These are phyloP conservation scores for Amanita exitialis DNA, from an alignment of 768 basidiomycete genomes.

Conservation along the genomic window DNA sequence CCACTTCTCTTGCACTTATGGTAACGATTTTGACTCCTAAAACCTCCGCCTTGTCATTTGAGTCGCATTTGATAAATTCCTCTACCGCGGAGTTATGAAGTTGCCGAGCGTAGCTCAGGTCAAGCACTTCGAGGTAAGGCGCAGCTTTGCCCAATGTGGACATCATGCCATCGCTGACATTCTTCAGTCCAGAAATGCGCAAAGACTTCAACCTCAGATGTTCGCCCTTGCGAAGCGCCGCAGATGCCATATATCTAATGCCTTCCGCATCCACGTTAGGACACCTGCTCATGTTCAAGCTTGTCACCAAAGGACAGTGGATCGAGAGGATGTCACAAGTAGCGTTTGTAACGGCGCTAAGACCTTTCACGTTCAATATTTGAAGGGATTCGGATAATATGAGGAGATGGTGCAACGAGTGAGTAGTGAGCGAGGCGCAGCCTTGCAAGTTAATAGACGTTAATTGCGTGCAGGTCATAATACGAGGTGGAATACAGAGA, in stretches of 20 bases:
- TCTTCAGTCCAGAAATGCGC: constrained; percentile 56
- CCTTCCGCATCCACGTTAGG: constrained; percentile 56
- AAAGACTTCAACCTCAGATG: constrained; percentile 50
- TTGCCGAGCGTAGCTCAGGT: constrained; percentile 63
- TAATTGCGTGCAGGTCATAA: constrained; percentile 51
- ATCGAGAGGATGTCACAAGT: constrained; percentile 62
- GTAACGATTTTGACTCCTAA: constrained; percentile 32
- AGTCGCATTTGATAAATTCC: constrained; percentile 52
- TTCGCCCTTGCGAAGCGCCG: constrained; percentile 34
- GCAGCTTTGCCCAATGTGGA: constrained; percentile 55
- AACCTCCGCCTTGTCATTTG: constrained; percentile 22
- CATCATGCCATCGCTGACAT: constrained; percentile 52
- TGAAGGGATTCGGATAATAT: constrained; percentile 50
- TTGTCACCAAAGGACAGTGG: constrained; percentile 43
- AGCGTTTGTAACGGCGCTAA: constrained; percentile 58
- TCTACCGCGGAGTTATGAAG: constrained; percentile 71
- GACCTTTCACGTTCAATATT: constrained; percentile 55
- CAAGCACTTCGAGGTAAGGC: constrained; percentile 68
- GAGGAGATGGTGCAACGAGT: constrained; percentile 62
- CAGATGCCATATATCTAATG: constrained; percentile 35
- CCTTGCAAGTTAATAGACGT: constrained; percentile 64
- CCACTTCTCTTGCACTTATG: constrained; percentile 54
- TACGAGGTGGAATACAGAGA: constrained; percentile 34
- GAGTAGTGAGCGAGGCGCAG: constrained; percentile 54
- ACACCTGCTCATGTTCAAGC: constrained; percentile 68